A percentile compares a stretch with the other conserved stretches of the same genome.
Evolutionary conservation across 495 filamentous ascomycete genomes (phyloP).

Genomic region (Penicillium mononematosum): DNA sequence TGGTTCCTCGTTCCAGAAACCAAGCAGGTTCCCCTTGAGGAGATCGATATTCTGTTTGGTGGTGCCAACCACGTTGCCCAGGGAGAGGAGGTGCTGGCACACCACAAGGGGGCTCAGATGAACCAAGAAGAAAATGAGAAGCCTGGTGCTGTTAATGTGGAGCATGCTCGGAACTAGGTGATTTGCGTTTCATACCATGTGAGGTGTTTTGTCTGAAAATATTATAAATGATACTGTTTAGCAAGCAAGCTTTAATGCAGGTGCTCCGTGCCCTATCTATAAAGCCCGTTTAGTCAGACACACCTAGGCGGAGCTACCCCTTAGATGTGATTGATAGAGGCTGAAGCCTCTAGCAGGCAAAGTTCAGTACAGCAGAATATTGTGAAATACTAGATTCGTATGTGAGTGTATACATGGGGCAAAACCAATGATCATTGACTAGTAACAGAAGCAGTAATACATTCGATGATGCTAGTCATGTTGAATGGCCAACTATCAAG

Average conservation of each 20-base stretch:
- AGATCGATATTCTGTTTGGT: constrained; percentile 62
- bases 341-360: constrained; percentile 16
- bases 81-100: constrained; percentile 42
- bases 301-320: too few relatives aligned
- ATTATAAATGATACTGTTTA: not conserved
- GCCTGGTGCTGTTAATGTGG: constrained; percentile 27
- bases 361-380: too few relatives aligned
- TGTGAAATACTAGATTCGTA: too few relatives aligned
- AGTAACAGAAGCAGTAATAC: too few relatives aligned
- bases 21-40: constrained; percentile 64
- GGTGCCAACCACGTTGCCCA: constrained; percentile 57
- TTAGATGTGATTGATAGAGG: too few relatives aligned
- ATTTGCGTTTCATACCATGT: not conserved
- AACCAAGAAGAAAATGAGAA: constrained; percentile 25
- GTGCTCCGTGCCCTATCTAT: not conserved
- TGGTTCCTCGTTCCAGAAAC: constrained; percentile 76
- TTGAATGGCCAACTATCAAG: too few relatives aligned
- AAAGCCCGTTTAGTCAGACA: not conserved
- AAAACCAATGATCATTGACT: too few relatives aligned
- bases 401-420: too few relatives aligned
- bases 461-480: too few relatives aligned
- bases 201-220: not conserved
- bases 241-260: constrained; percentile 12
- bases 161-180: constrained; percentile 24
- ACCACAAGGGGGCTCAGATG: constrained; percentile 28